phyloP scores from a whole-genome alignment of 23 red algal species.

The Agarophyton chilense region DNA sequence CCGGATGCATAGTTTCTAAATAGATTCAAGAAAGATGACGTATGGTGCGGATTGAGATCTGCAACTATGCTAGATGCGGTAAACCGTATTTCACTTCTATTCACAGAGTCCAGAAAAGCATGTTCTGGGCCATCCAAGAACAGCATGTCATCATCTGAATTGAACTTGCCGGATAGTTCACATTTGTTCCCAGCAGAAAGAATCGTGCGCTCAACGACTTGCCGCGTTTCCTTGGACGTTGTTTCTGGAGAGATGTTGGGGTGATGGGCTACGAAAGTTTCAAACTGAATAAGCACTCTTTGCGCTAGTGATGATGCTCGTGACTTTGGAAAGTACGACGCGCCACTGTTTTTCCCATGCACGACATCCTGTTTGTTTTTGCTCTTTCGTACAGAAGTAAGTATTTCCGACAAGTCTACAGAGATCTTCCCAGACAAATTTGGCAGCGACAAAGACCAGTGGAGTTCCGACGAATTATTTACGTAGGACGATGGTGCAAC shows the following conservation, averaged over 20 bases:
- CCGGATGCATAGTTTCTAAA: slow-evolving; percentile 40
- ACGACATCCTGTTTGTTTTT: not conserved
- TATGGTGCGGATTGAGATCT: slow-evolving; percentile 65
- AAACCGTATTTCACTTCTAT: slow-evolving; percentile 40
- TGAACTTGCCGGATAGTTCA: slow-evolving; percentile 26
- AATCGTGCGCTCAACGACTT: slow-evolving; percentile 12
- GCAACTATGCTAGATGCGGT: slow-evolving; percentile 19
- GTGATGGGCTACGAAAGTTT: slow-evolving; percentile 28
- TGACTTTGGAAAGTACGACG: not conserved
- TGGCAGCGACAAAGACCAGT: slow-evolving; percentile 53
- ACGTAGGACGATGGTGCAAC: slow-evolving; percentile 23
- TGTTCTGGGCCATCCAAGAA: slow-evolving; percentile 12
- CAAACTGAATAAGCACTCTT: slow-evolving; percentile 34
- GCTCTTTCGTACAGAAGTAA: not conserved
- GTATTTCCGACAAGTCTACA: not conserved
- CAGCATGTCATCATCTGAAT: slow-evolving; percentile 1
- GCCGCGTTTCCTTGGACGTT: not conserved
- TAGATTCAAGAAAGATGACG: slow-evolving; percentile 32
- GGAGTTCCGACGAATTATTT: slow-evolving; percentile 9
- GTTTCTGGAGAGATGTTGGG: not conserved
- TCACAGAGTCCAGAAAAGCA: slow-evolving; percentile 56
- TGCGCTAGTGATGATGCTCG: slow-evolving; percentile 56
- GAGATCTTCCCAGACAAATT: slow-evolving; percentile 18
- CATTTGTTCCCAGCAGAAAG: slow-evolving; percentile 26
- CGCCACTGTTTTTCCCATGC: not conserved